Percentiles rank a stretch among this genome's conserved stretches.
Conservation (phyloP, 106 monocot genomes). For the Amphibolis antarctica region DNA sequence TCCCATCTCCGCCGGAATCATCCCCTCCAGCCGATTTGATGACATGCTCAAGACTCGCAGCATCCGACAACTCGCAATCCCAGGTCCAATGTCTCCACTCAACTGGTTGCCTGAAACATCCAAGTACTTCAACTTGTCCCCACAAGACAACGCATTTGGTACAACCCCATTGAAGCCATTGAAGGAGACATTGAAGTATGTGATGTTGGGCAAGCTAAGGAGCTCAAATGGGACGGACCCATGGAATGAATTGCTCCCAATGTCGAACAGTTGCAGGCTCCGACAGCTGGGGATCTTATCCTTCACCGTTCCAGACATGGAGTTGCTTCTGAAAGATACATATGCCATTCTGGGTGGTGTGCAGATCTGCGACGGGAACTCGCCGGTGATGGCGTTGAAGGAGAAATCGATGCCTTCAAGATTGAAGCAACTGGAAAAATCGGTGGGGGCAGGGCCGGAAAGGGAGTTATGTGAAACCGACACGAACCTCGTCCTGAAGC, state of each 20-base stretch:
- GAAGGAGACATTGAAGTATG: slow-evolving; percentile 63
- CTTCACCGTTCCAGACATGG: slow-evolving; percentile 46
- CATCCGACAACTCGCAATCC: slow-evolving; percentile 38
- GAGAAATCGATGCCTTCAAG: slow-evolving; percentile 83
- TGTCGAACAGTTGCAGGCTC: slow-evolving; percentile 58
- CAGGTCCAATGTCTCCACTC: slow-evolving; percentile 33
- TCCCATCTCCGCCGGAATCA: slow-evolving; percentile 48
- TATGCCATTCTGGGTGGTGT: slow-evolving; percentile 37
- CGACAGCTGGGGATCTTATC: slow-evolving; percentile 39
- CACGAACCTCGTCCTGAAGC: slow-evolving; percentile 55
- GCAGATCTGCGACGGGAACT: slow-evolving; percentile 56
- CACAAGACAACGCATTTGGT: slow-evolving; percentile 33
- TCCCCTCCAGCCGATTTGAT: slow-evolving; percentile 43
- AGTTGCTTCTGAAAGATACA: slow-evolving; percentile 57
- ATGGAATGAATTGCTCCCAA: slow-evolving; percentile 57
- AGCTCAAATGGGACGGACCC: slow-evolving; percentile 57
- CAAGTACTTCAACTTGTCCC: slow-evolving; percentile 33
- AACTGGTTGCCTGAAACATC: slow-evolving; percentile 58
- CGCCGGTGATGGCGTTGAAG: slow-evolving; percentile 65
- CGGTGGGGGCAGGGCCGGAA: slow-evolving; percentile 40
- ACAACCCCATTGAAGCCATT: slow-evolving; percentile 52
- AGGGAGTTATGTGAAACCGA: slow-evolving; percentile 72
- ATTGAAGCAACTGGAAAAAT: slow-evolving; percentile 34
- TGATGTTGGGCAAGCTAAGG: slow-evolving; percentile 46
- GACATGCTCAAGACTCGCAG: slow-evolving; percentile 51